Base-by-base conservation (phyloP, 441 rosid species). In the Adansonia gregorii region DNA sequence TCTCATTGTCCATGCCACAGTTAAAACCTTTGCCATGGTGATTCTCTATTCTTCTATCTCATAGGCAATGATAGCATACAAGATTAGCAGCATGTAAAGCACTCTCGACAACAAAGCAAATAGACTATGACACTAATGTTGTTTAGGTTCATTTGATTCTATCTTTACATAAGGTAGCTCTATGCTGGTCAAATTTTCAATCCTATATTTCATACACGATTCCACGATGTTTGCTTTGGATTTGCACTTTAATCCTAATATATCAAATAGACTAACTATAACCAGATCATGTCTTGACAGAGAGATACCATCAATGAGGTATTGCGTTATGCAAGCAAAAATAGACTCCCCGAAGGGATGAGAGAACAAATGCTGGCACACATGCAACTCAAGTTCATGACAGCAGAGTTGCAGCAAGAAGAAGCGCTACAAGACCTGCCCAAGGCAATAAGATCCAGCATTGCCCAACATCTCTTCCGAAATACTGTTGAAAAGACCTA, bases 321-420 rank as follows among this genome's bases (percentile, higher is more conserved):
- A 74, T 72, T 92, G 85, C 83, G 90, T 27, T 94, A 89, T 76
- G 92, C 95, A 22, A 90, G 90, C 86, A 94, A 91, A 85, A 95
- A 92, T 19, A 77, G 91, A 80, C 87, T 95, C 35, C 99, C 99
- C 0, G 93, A 91, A 79, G 84, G 92, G 65, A 73, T 95, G 85
- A 89, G 86, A 76, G 97, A 90, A 82, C 99, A 95, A 76, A 92
- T 94, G 97, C 85, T 94, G 81, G 92, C 97, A 17, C 95, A 95
- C 78, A 89, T 91, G 92, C 94, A 91, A 70, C 97, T 95, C 67
- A 95, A 87, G 85, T 95, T 93, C 92, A 92, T 89, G 82, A 94
- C 94, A 4, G 94, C 88, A 0, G 97, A 94, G 84, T 74, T 95
- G 43, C 88, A 88, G 78, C 98, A 95, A 82, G 97, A 95, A 83